A percentile compares a stretch with the other conserved stretches of the same genome.
Conservation (phyloP, 768 basidiomycete genomes). For the Auricularia auricula-judae region DNA sequence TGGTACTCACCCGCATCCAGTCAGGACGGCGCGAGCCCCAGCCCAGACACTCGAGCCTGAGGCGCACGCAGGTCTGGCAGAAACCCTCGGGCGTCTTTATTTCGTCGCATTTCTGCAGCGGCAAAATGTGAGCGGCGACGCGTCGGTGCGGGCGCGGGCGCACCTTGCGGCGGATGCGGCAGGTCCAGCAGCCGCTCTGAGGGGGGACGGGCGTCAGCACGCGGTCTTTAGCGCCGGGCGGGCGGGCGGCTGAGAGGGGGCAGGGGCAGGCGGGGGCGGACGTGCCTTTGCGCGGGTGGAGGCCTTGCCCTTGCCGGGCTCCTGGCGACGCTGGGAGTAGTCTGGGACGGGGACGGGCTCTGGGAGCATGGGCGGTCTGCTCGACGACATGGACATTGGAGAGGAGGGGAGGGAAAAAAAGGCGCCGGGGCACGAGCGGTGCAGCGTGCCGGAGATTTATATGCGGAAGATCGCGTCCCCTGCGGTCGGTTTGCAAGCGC, state of each 20-base stretch:
- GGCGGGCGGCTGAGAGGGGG: neutral
- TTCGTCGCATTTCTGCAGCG: conserved; percentile 73
- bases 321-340: neutral
- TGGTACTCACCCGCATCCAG: conserved; percentile 57
- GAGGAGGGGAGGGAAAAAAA: conserved; percentile 6
- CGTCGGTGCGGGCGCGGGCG: conserved; percentile 11
- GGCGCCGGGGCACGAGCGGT: neutral
- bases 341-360: neutral
- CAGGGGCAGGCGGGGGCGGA: neutral
- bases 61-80: conserved; percentile 68
- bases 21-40: conserved; percentile 81
- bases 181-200: conserved; percentile 64
- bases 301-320: conserved; percentile 52
- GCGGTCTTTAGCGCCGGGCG: neutral
- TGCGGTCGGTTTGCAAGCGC: neutral
- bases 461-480: neutral
- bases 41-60: conserved; percentile 74
- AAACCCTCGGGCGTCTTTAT: conserved; percentile 46
- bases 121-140: conserved; percentile 8
- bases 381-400: neutral
- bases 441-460: neutral
- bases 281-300: conserved; percentile 69
- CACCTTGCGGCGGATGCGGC: conserved; percentile 79
- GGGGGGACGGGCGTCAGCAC: neutral
- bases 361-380: neutral